phyloP scores from a whole-genome alignment of 805 yeast genomes.

The Metschnikowia continentalis region DNA sequence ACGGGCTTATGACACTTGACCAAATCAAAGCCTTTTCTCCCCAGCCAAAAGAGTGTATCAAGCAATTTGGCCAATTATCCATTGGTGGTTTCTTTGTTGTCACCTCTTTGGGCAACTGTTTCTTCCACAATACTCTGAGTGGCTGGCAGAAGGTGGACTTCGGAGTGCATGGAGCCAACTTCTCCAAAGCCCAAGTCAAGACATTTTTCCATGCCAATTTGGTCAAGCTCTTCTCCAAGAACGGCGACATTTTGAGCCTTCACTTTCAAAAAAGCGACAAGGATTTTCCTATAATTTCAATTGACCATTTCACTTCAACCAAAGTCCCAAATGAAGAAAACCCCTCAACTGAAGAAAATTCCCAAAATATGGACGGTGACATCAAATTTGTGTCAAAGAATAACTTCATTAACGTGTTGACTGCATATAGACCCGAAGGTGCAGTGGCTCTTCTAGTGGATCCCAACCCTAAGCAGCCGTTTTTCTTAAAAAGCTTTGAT shows the following conservation, averaged over 20 bases:
- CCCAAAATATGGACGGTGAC: too few relatives aligned
- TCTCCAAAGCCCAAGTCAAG: conserved; percentile 25
- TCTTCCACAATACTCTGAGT: conserved; percentile 16
- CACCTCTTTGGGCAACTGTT: conserved; percentile 57
- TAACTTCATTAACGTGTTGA: conserved; percentile 50
- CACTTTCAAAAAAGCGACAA: conserved; percentile 23
- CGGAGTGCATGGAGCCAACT: background rate
- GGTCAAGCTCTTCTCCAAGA: conserved; percentile 23
- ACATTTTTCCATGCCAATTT: conserved; percentile 33
- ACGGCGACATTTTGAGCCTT: conserved; percentile 43
- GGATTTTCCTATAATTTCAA: too few relatives aligned
- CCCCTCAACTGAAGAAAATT: too few relatives aligned
- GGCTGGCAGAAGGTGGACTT: conserved; percentile 9
- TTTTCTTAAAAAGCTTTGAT: conserved; percentile 39
- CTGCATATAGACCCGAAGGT: conserved; percentile 12
- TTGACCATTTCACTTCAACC: background rate
- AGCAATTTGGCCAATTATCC: conserved; percentile 51
- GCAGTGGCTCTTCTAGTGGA: conserved; percentile 47
- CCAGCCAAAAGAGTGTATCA: conserved; percentile 51
- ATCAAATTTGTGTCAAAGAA: too few relatives aligned
- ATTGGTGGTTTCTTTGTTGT: conserved; percentile 40
- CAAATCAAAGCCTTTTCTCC: conserved; percentile 16
- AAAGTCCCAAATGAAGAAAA: background rate
- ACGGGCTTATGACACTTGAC: background rate
- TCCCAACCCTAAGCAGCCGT: conserved; percentile 59